Evolutionary conservation across 2,329 filamentous ascomycete species (phyloP).

Genomic region (Aspergillus pseudoterreus): DNA sequence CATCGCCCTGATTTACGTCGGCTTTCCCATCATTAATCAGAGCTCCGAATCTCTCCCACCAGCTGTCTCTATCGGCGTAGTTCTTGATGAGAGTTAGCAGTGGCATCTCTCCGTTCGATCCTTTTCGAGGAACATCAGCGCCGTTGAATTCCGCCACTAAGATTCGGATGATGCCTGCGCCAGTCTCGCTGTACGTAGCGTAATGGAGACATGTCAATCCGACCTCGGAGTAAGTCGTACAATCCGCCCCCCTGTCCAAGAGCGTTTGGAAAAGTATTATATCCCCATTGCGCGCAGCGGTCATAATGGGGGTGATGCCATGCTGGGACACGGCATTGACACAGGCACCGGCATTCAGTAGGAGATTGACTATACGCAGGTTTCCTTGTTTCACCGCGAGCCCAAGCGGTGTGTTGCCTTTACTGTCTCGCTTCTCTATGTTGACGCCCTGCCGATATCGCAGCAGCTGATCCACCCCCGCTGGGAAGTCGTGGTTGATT

Average conservation of each 20-base stretch:
- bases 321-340: slow-evolving; percentile 4
- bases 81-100: slow-evolving; percentile 2
- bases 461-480: not conserved
- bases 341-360: not conserved
- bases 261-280: not conserved
- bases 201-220: slow-evolving; percentile 11
- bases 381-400: not conserved
- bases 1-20: slow-evolving; percentile 3
- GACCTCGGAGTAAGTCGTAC: not conserved
- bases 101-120: slow-evolving; percentile 1
- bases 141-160: not conserved
- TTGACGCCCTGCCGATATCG: not conserved
- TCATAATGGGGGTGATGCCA: slow-evolving; percentile 8
- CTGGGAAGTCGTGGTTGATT: not conserved
- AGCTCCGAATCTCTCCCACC: slow-evolving; percentile 1
- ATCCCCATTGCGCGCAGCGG: slow-evolving; percentile 4
- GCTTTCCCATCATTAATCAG: not conserved
- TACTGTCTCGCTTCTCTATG: slow-evolving; percentile 1
- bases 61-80: not conserved
- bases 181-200: slow-evolving; percentile 1
- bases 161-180: slow-evolving; percentile 1
- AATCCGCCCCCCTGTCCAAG: slow-evolving; percentile 1
- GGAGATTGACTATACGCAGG: not conserved
- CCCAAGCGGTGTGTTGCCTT: slow-evolving; percentile 4
- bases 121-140: not conserved